Conservation (phyloP, 2,329 filamentous ascomycete genomes). For the Fusarium pseudonygamai region DNA sequence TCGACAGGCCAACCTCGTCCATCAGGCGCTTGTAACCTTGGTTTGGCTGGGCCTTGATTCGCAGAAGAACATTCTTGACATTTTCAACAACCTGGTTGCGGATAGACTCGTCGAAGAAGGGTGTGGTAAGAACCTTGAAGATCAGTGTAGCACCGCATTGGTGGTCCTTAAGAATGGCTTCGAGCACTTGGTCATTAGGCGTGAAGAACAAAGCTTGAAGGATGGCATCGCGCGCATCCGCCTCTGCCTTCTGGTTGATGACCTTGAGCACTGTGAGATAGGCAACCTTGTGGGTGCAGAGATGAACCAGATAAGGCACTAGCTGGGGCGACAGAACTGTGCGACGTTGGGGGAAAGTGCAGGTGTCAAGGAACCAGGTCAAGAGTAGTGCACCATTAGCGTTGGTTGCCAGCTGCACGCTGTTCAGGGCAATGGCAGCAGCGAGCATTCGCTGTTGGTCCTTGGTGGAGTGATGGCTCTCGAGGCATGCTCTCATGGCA, state of each 20-base stretch:
- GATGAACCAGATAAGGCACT: constrained; percentile 90
- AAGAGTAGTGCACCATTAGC: constrained; percentile 92
- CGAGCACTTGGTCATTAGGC: constrained; percentile 83
- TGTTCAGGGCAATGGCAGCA: constrained; percentile 93
- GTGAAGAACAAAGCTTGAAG: constrained; percentile 94
- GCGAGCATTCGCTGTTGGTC: constrained; percentile 96
- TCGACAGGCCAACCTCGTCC: constrained; percentile 95
- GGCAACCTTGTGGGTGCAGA: constrained; percentile 98
- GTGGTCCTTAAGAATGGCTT: constrained; percentile 91
- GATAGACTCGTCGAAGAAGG: constrained; percentile 94
- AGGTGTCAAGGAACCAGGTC: constrained; percentile 98
- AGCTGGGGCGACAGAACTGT: constrained; percentile 92
- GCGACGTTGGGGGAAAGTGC: constrained; percentile 90
- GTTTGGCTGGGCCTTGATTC: constrained; percentile 90
- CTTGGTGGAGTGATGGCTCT: constrained; percentile 94
- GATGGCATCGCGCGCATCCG: constrained; percentile 89
- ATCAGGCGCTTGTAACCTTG: constrained; percentile 98
- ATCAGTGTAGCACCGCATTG: constrained; percentile 94
- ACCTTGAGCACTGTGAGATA: constrained; percentile 98
- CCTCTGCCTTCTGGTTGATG: constrained; percentile 96
- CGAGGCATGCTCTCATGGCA: constrained; percentile 95
- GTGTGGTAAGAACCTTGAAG: constrained; percentile 97
- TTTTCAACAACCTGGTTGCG: constrained; percentile 90
- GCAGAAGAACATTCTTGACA: constrained; percentile 86
- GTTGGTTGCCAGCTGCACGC: constrained; percentile 94